Evolutionary conservation across 208 protist genomes (phyloP).

Genomic region (Wallacemonas sp.): DNA sequence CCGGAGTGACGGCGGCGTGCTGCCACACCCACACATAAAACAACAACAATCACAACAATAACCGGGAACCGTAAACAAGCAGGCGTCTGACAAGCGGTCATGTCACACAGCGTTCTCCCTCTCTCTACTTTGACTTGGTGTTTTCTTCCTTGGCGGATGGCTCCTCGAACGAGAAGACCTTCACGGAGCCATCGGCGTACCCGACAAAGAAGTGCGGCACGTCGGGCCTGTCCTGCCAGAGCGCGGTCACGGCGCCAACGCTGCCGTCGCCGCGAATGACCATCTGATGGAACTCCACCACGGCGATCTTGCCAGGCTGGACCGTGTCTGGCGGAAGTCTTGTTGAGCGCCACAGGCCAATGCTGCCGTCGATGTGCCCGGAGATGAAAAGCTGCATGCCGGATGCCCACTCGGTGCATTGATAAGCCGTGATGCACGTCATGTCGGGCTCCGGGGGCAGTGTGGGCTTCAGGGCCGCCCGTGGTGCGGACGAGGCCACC

Average conservation of each 20-base stretch:
- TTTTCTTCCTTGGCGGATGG: constrained; percentile 12
- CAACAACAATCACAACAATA: no score
- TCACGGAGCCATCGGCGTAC: constrained; percentile 51
- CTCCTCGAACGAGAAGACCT: constrained; percentile 58
- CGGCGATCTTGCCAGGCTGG: constrained; percentile 45
- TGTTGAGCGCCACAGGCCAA: constrained; percentile 72
- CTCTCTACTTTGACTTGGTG: neutral
- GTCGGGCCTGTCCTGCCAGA: constrained; percentile 54
- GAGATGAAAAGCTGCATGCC: constrained; percentile 72
- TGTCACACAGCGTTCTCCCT: neutral
- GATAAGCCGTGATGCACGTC: constrained; percentile 51
- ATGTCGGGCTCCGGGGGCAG: constrained; percentile 32
- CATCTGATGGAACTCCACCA: constrained; percentile 60
- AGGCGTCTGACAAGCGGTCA: no score
- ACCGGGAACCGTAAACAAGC: no score
- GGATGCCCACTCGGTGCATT: constrained; percentile 74
- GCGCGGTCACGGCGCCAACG: constrained; percentile 53
- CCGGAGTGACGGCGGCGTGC: no score
- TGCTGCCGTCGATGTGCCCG: constrained; percentile 75
- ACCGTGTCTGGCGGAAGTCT: constrained; percentile 72
- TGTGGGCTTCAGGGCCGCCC: neutral
- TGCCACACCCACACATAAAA: no score
- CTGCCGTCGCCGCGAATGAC: constrained; percentile 24
- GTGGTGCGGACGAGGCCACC: neutral
- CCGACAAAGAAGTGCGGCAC: constrained; percentile 77